Conservation (phyloP, 176 grass and related monocot species). For the Aegilops umbellulata region DNA sequence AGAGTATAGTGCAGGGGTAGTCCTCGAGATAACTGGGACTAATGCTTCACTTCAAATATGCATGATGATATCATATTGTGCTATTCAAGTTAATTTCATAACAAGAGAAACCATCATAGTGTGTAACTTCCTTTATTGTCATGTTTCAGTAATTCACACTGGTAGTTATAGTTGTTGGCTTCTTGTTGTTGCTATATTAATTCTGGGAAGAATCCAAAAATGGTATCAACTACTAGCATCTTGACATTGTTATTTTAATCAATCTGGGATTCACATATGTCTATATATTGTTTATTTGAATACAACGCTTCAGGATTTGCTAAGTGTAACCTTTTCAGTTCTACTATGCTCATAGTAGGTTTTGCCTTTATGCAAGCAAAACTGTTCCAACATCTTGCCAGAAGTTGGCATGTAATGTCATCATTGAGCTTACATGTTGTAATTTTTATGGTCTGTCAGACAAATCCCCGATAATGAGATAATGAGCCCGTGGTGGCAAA, state of each 20-base stretch:
- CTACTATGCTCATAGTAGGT: not conserved
- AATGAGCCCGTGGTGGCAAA: not conserved
- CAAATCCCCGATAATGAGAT: not conserved
- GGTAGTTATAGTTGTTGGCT: not conserved
- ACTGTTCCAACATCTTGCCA: not conserved
- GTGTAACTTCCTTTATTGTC: not conserved
- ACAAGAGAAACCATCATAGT: not conserved
- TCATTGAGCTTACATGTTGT: not conserved
- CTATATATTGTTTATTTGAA: not conserved
- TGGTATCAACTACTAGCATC: not conserved
- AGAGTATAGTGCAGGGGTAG: not conserved
- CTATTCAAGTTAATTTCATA: not conserved
- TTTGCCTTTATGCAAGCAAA: not conserved
- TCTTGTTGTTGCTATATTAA: not conserved
- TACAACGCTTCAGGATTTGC: not conserved
- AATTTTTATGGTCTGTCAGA: not conserved
- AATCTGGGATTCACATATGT: not conserved
- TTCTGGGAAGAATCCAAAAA: not conserved
- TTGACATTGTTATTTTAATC: not conserved
- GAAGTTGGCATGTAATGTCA: not conserved
- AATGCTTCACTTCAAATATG: not conserved
- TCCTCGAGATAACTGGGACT: not conserved
- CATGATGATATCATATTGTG: not conserved
- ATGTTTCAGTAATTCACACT: not conserved
- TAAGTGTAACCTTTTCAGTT: not conserved